Evolutionary conservation across 2,329 filamentous ascomycete genomes (phyloP).

Genomic region (Fusarium napiforme): DNA sequence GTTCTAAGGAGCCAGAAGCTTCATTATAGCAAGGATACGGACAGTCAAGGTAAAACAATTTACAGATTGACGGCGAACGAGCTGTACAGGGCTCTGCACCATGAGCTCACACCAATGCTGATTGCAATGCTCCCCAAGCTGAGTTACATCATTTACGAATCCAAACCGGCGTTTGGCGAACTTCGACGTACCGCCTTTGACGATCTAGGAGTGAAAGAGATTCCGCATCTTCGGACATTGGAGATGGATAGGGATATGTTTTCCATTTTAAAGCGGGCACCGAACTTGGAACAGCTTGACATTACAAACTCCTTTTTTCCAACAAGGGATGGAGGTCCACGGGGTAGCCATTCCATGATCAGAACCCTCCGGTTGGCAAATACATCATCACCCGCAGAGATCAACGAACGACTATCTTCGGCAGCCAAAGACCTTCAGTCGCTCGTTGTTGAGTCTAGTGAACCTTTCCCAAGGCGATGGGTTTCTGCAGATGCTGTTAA

Average conservation of each 20-base stretch:
- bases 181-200: fast-evolving
- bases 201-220: not conserved
- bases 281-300: not conserved
- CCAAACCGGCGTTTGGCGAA: fast-evolving
- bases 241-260: fast-evolving
- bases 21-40: no score
- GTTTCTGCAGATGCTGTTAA: not conserved
- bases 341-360: not conserved
- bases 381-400: fast-evolving
- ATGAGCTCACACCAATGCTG: not conserved
- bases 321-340: fast-evolving
- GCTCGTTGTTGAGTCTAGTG: not conserved
- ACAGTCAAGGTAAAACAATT: no score
- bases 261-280: not conserved
- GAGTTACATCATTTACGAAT: not conserved
- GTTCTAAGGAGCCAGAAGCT: no score
- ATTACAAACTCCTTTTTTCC: fast-evolving
- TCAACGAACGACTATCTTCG: fast-evolving
- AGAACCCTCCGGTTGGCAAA: not conserved
- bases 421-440: not conserved
- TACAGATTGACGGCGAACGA: fast-evolving
- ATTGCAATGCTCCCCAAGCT: not conserved
- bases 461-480: not conserved
- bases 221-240: not conserved
- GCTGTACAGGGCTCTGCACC: not conserved